These are phyloP conservation scores for Omphalotus guepiniiformis DNA, from an alignment of 768 basidiomycete species.

Conservation along the genomic window DNA sequence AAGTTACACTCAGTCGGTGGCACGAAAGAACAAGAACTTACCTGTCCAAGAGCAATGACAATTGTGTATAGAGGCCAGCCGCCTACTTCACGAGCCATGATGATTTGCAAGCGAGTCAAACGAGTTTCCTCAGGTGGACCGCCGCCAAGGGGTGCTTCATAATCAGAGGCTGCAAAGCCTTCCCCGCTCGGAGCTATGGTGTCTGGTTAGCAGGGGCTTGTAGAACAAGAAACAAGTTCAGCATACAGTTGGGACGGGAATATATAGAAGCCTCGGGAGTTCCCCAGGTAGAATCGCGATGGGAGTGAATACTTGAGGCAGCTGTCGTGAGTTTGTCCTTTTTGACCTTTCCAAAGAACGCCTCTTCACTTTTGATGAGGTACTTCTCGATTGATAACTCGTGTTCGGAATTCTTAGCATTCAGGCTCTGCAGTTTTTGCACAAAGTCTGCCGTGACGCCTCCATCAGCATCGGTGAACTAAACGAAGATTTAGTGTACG, in stretches of 20 bases:
- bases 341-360: slow-evolving; percentile 87
- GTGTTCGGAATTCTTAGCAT: slow-evolving; percentile 83
- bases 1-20: not conserved
- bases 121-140: slow-evolving; percentile 61
- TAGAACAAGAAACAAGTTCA: slow-evolving; percentile 23
- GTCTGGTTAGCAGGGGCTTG: not conserved
- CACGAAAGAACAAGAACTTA: slow-evolving; percentile 21
- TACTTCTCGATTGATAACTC: slow-evolving; percentile 92
- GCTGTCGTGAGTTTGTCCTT: slow-evolving; percentile 86
- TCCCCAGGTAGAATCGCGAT: slow-evolving; percentile 80
- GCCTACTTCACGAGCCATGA: slow-evolving; percentile 71
- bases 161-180: slow-evolving; percentile 38
- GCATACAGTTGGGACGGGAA: slow-evolving; percentile 74
- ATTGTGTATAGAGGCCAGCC: slow-evolving; percentile 94
- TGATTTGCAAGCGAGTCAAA: slow-evolving; percentile 86
- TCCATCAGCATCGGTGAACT: slow-evolving; percentile 95
- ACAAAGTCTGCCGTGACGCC: slow-evolving; percentile 90
- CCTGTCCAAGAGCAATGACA: slow-evolving; percentile 81
- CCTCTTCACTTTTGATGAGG: slow-evolving; percentile 87
- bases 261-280: slow-evolving; percentile 58
- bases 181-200: slow-evolving; percentile 57
- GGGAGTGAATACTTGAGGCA: slow-evolving; percentile 74
- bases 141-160: slow-evolving; percentile 36
- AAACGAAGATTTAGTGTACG: slow-evolving; percentile 5
- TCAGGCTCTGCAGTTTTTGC: slow-evolving; percentile 74